Conservation (phyloP, 257 asterid species). For the Gentiana dahurica region DNA sequence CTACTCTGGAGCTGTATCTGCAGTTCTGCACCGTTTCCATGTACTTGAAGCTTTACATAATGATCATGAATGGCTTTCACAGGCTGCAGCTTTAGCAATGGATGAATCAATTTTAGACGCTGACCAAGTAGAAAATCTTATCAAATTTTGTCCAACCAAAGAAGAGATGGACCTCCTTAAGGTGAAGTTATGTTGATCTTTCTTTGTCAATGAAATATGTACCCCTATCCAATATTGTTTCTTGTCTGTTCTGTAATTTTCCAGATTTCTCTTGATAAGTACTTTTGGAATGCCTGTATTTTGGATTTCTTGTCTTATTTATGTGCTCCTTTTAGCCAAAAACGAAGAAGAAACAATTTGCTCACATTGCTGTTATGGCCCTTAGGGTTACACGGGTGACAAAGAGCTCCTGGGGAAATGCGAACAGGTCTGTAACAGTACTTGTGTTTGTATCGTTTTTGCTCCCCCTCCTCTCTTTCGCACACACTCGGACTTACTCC, state of each 20-base stretch:
- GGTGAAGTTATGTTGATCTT: slow-evolving; percentile 34
- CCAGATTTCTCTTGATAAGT: not conserved
- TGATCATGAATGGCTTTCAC: slow-evolving; percentile 16
- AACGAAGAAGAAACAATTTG: slow-evolving; percentile 1
- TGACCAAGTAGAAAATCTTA: slow-evolving; percentile 97
- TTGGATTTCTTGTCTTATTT: not conserved
- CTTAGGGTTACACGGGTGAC: slow-evolving; percentile 81
- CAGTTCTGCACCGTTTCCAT: not conserved
- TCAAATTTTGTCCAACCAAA: slow-evolving; percentile 93
- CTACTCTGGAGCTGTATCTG: not conserved
- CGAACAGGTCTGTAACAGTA: slow-evolving; percentile 58
- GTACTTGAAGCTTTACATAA: not conserved
- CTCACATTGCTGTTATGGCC: slow-evolving; percentile 13
- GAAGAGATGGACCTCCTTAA: slow-evolving; percentile 98
- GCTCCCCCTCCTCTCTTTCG: not conserved
- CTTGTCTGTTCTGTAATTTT: not conserved
- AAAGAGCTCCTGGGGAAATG: slow-evolving; percentile 85
- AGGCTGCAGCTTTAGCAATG: slow-evolving; percentile 99
- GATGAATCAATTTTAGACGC: slow-evolving; percentile 93
- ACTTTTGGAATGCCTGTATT: not conserved
- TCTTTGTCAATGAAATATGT: not conserved
- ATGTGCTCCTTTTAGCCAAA: not conserved
- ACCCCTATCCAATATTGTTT: not conserved
- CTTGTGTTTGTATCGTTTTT: slow-evolving; percentile 5
- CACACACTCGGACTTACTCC: too few relatives aligned